Conservation (phyloP, 2,329 filamentous ascomycete genomes). For the Chaetoscypha palmicola region DNA sequence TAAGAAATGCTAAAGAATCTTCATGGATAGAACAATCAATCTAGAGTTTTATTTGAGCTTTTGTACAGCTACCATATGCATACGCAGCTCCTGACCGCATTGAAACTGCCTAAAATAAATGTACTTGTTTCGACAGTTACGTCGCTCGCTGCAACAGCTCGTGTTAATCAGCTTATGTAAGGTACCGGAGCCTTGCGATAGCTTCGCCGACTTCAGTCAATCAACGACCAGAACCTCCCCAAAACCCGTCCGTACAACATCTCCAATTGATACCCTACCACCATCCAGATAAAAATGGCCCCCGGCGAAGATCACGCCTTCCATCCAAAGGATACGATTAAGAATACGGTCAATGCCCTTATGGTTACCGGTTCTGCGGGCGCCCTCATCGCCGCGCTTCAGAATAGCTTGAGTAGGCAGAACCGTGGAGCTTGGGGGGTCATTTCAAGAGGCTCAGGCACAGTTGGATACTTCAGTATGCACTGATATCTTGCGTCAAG, state of each 20-base stretch:
- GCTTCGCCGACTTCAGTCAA: too few relatives aligned
- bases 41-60: too few relatives aligned
- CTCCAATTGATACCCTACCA: conserved; percentile 9
- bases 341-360: conserved; percentile 56
- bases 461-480: conserved; percentile 59
- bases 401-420: conserved; percentile 77
- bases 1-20: too few relatives aligned
- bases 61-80: too few relatives aligned
- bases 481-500: too few relatives aligned
- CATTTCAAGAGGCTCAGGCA: conserved; percentile 70
- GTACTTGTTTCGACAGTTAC: too few relatives aligned
- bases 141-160: too few relatives aligned
- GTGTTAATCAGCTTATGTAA: too few relatives aligned
- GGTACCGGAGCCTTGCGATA: neutral
- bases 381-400: conserved; percentile 66
- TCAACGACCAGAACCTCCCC: too few relatives aligned
- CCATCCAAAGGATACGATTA: conserved; percentile 69
- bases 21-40: too few relatives aligned
- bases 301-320: conserved; percentile 46
- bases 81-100: too few relatives aligned
- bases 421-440: conserved; percentile 78
- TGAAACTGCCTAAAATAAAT: neutral
- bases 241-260: too few relatives aligned
- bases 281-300: conserved; percentile 39
- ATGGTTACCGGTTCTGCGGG: conserved; percentile 61